A percentile compares a stretch with the other conserved stretches of the same genome.
These are phyloP conservation scores for Sparassis latifolia DNA, from an alignment of 1,284 basidiomycete genomes.

Conservation along the genomic window DNA sequence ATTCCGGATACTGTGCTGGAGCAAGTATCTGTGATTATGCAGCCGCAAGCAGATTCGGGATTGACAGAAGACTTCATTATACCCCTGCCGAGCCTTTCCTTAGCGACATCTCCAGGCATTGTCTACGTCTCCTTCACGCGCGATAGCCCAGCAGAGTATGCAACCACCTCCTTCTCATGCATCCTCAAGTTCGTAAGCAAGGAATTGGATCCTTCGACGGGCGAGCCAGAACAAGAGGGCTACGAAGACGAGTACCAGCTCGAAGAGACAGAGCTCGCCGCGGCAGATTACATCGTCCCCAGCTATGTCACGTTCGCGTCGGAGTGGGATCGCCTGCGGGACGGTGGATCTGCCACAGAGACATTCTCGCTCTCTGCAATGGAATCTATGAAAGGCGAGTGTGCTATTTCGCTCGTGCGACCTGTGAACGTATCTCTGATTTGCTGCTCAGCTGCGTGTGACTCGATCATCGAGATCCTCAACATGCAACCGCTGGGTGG, in stretches of 20 bases:
- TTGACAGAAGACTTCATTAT: constrained; percentile 96
- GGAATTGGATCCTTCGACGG: constrained; percentile 95
- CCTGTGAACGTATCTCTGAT: not conserved
- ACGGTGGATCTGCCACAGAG: constrained; percentile 76
- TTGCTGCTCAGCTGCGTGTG: constrained; percentile 69
- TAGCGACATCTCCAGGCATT: constrained; percentile 69
- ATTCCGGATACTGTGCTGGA: constrained; percentile 96
- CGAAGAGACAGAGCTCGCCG: constrained; percentile 91
- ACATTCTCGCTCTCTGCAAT: constrained; percentile 92
- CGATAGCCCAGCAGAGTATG: constrained; percentile 70
- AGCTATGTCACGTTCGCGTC: constrained; percentile 86
- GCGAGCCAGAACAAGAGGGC: constrained; percentile 95
- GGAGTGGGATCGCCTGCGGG: constrained; percentile 91
- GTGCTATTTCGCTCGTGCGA: not conserved
- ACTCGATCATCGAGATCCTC: constrained; percentile 89
- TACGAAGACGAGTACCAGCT: constrained; percentile 99
- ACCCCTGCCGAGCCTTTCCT: constrained; percentile 65
- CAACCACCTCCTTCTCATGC: constrained; percentile 83
- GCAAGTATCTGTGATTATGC: constrained; percentile 92
- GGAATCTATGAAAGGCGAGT: constrained; percentile 88
- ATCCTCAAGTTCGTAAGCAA: constrained; percentile 97
- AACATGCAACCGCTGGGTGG: constrained; percentile 97
- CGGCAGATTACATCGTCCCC: constrained; percentile 91
- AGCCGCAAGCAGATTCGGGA: constrained; percentile 67
- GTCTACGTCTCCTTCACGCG: constrained; percentile 96